phyloP scores from a whole-genome alignment of 352 stramenopile genomes.

The Pythium sp. region DNA sequence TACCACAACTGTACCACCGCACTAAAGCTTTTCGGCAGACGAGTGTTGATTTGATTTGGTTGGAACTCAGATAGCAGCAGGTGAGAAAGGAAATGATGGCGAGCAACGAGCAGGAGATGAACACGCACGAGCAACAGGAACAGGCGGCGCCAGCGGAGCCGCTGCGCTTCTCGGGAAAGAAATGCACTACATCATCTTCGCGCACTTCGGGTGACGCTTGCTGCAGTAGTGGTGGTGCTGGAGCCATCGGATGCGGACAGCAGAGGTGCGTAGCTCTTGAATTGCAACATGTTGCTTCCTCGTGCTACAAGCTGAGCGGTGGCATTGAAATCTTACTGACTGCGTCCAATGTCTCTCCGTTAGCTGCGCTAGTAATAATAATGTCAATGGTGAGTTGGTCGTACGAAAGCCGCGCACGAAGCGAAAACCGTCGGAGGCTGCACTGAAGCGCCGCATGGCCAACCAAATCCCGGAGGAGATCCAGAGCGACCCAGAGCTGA shows the following conservation, averaged over 20 bases:
- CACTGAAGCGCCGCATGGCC: constrained; percentile 64
- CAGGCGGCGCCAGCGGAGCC: constrained; percentile 18
- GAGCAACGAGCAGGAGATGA: no score
- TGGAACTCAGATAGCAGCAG: no score
- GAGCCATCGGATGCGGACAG: constrained; percentile 11
- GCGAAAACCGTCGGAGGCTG: constrained; percentile 60
- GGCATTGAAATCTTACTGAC: background rate
- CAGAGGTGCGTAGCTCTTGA: constrained; percentile 12
- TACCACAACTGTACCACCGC: no score
- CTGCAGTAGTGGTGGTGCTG: constrained; percentile 8
- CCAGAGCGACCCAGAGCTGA: constrained; percentile 81
- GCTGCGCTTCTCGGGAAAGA: constrained; percentile 62
- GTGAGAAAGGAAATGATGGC: no score
- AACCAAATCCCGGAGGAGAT: constrained; percentile 92
- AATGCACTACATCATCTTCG: background rate
- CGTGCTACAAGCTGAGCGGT: background rate
- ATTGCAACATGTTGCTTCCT: background rate
- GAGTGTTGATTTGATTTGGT: no score
- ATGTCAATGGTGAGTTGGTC: constrained; percentile 16
- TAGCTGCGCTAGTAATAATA: background rate
- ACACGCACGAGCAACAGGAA: background rate
- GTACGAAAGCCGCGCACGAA: constrained; percentile 46
- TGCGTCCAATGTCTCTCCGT: background rate
- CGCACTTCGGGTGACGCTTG: background rate
- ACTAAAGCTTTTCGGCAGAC: no score